Percentiles rank a stretch among this genome's conserved stretches.
These are phyloP conservation scores for Auriculariales sp. DNA, from an alignment of 768 basidiomycete species.

Conservation along the genomic window DNA sequence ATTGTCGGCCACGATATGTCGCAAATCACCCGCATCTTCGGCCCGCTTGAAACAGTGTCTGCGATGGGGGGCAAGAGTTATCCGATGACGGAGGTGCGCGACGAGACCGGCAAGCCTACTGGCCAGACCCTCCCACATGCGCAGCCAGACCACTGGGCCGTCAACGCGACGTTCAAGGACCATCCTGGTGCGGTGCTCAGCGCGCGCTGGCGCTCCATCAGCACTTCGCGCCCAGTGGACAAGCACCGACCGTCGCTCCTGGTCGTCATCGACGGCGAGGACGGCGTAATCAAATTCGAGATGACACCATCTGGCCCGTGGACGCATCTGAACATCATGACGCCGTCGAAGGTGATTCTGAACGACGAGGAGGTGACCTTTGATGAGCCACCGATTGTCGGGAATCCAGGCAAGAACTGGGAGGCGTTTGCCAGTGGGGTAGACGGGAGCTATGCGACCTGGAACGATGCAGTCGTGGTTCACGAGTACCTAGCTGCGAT, in stretches of 20 bases:
- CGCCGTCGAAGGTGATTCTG: no score
- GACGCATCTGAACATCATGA: no score
- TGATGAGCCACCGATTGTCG: neutral
- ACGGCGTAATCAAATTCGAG: constrained; percentile 16
- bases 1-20: constrained; percentile 18
- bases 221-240: constrained; percentile 11
- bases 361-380: no score
- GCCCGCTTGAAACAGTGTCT: constrained; percentile 17
- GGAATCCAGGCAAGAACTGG: constrained; percentile 6
- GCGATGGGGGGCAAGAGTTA: constrained; percentile 15
- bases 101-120: constrained; percentile 12
- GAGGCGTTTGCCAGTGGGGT: constrained; percentile 13
- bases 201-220: constrained; percentile 14
- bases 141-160: constrained; percentile 15
- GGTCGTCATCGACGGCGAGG: constrained; percentile 23
- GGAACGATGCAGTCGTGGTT: constrained; percentile 16
- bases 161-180: constrained; percentile 16
- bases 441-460: constrained; percentile 13
- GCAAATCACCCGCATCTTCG: constrained; percentile 16
- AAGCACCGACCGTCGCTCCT: constrained; percentile 8
- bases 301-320: no score
- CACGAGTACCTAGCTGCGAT: constrained; percentile 14
- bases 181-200: constrained; percentile 15
- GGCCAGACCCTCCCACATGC: no score
- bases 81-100: constrained; percentile 13